phyloP scores from a whole-genome alignment of 108 stramenopile genomes.

The Licmophora abbreviata region DNA sequence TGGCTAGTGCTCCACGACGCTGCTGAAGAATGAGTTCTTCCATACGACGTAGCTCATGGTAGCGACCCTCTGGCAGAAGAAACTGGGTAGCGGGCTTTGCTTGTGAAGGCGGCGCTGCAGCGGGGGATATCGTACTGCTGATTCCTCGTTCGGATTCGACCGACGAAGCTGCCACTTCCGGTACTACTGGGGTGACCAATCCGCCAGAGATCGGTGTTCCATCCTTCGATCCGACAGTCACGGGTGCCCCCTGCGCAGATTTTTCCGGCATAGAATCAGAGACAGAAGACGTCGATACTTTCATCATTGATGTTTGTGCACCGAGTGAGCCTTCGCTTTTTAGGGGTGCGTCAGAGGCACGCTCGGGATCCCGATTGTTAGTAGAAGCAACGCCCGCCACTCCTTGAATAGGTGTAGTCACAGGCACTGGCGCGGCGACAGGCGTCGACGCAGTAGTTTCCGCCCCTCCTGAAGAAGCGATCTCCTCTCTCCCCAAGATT shows the following conservation, averaged over 20 bases:
- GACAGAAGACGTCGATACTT: too few species aligned
- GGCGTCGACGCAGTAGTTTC: too few species aligned
- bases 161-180: neutral
- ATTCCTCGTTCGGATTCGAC: neutral
- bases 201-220: neutral
- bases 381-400: too few species aligned
- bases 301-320: too few species aligned
- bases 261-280: neutral
- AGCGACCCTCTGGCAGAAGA: slow-evolving; percentile 4
- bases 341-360: too few species aligned
- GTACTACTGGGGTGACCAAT: neutral
- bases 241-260: neutral
- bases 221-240: neutral
- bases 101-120: neutral
- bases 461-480: too few species aligned
- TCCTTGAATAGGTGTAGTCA: too few species aligned
- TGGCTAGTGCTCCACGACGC: neutral
- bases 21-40: slow-evolving; percentile 6
- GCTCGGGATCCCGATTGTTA: too few species aligned
- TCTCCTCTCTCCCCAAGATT: too few species aligned
- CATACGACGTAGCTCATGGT: neutral
- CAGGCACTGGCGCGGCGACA: too few species aligned
- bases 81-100: neutral
- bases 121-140: neutral
- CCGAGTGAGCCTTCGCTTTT: too few species aligned